Evolutionary conservation across 2,329 filamentous ascomycete species (phyloP), one percentile per base, ranked within the genome.

Genomic region (Cercospora sp.): DNA sequence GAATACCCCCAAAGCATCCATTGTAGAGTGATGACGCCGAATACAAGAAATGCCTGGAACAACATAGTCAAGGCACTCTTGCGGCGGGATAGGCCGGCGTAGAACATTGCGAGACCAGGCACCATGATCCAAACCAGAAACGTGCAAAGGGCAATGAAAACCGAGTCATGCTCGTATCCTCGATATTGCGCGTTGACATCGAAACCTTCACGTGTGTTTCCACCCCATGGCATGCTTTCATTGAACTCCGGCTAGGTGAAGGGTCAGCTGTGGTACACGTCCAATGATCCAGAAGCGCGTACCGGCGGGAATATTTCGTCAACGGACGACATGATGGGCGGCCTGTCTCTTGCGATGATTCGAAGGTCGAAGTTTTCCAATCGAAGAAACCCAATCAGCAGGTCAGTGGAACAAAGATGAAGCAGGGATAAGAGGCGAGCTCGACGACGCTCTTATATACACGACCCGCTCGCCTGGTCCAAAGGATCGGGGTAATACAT

Each of bases 91-190:
- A 90, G 83, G 65, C 88, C 88, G 66, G 86, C 85, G 77, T 90
- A 90, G 1, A 90, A 80, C 12, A 90, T 81, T 57, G 87, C 88
- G 70, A 90, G 87, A 28, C 87, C 88, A 0, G 88, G 88, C 65
- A 90, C 88, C 75, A 90, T 90, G 60, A 90, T 78, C 84, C 86
- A 90, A 63, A 90, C 87, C 62, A 90, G 82, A 76, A 86, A 87
- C 10, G 80, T 81, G 75, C 87, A 88, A 71, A 87, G 80, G 64
- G 87, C 77, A 57, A 87, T 81, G 74, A 88, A 90, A 45, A 83
- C 83, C 76, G 89, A 89, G 73, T 90, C 84, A 78, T 82, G 88
- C 75, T 89, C 87, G 63, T 84, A 79, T 10, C 87, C 87, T 28
- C 77, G 78, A 75, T 87, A 90, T 73, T 87, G 86, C 78, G 72